Conservation (phyloP, 495 filamentous ascomycete species). For the Aspergillus cristatus region DNA sequence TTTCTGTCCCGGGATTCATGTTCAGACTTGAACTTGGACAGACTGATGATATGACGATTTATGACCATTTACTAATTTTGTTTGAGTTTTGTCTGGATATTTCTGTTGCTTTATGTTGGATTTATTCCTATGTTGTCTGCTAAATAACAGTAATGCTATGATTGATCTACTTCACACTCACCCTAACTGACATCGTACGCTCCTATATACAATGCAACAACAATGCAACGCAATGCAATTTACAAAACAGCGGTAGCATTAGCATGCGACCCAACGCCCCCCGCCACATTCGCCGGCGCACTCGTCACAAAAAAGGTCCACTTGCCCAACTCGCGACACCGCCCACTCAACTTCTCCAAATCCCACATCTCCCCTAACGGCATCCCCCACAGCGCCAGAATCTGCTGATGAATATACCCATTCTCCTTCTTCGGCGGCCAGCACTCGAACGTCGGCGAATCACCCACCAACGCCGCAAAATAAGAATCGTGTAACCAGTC, state of each 20-base stretch:
- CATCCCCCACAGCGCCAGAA: conserved; percentile 56
- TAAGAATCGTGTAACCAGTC: conserved; percentile 61
- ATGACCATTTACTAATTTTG: no score
- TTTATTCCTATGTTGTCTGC: no score
- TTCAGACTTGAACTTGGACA: no score
- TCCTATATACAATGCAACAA: no score
- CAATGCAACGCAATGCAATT: not conserved
- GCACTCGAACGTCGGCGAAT: conserved; percentile 51
- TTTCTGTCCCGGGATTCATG: no score
- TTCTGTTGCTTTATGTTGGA: no score
- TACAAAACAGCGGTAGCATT: conserved; percentile 44
- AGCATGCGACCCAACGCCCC: conserved; percentile 20
- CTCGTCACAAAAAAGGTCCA: conserved; percentile 65
- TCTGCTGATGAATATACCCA: conserved; percentile 49
- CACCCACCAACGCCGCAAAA: conserved; percentile 53
- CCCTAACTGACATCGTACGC: no score
- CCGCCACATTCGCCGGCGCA: conserved; percentile 44
- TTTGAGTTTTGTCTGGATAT: no score
- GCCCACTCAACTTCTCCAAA: conserved; percentile 40
- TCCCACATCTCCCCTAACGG: conserved; percentile 55
- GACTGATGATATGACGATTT: no score
- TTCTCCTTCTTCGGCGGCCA: conserved; percentile 47
- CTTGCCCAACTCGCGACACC: conserved; percentile 40
- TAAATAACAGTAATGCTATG: no score
- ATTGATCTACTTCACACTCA: no score